Base-by-base conservation (phyloP, 2,329 filamentous ascomycete genomes). In the Macrophomina pseudophaseolina region DNA sequence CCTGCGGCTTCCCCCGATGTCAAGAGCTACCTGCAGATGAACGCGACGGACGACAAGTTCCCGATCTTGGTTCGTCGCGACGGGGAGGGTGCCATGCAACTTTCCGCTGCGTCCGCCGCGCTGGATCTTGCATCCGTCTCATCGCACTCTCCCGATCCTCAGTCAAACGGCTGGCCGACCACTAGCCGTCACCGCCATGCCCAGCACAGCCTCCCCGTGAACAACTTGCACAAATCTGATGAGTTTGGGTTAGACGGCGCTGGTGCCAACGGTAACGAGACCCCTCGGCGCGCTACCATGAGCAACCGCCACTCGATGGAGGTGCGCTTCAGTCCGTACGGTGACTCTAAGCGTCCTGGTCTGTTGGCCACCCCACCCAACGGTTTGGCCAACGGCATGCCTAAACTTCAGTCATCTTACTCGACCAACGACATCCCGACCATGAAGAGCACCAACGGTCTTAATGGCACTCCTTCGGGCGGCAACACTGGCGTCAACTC, bases 341-440 rank as follows among this genome's bases (percentile, higher is more conserved):
- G 69, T 38, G 80, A 82, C 59, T 75, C 77, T 58, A 82, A 83
- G 76, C 81, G 81, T 63, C 78, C 81, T 12, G 79, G 78, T 66
- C 78, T 80, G 58, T 73, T 80, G 83, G 86, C 70, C 83, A 89
- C 80, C 88, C 89, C 64, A 79, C 90, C 69, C 87, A 87, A 75
- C 71, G 85, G 73, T 81, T 83, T 72, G 75, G 74, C 73, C 68
- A 85, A 90, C 76, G 84, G 87, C 32, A 87, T 87, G 64, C 91
- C 90, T 35, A 93, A 92, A 82, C 80, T 97, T 67, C 91, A 94
- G 79, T 90, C 91, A 52, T 97, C 94, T 0, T 97, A 92, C 81
- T 97, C 95, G 9, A 89, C 92, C 64, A 95, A 91, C 78, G 94
- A 98, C 74, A 85, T 97, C 23, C 91, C 93, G 4, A 96, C 93